These are phyloP conservation scores for Candida loeiensis DNA, from an alignment of 805 yeast genomes.

Conservation along the genomic window DNA sequence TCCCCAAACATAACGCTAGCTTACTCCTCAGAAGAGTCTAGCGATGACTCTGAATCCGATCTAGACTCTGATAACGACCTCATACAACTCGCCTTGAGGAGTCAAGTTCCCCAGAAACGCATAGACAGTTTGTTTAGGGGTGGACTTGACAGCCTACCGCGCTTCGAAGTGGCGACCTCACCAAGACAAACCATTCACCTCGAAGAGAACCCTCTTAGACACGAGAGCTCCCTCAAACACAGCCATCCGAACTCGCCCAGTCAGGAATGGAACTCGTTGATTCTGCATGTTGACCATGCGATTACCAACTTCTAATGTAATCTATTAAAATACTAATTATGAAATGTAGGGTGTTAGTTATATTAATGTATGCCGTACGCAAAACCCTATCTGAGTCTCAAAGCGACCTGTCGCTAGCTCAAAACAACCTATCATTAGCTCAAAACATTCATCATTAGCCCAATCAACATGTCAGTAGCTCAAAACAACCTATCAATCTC, in stretches of 20 bases:
- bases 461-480: neutral
- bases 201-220: too few species aligned
- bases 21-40: neutral
- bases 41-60: conserved; percentile 15
- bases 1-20: neutral
- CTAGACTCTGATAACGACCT: conserved; percentile 22
- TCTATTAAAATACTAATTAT: neutral
- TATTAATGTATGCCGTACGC: neutral
- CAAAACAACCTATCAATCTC: conserved; percentile 41
- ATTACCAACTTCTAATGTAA: neutral
- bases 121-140: neutral
- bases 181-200: too few species aligned
- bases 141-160: too few species aligned
- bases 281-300: conserved; percentile 19
- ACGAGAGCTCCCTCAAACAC: too few species aligned
- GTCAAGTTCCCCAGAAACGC: neutral
- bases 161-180: too few species aligned
- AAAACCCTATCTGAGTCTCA: too few species aligned
- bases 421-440: neutral
- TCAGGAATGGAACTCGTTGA: conserved; percentile 14
- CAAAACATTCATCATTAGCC: neutral
- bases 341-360: neutral
- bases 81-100: conserved; percentile 7
- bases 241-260: too few species aligned
- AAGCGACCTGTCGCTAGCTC: too few species aligned